Evolutionary conservation across 345 rosid species (phyloP), one percentile per base, ranked within the genome.

Genomic region (Gossypium ekmanianum): DNA sequence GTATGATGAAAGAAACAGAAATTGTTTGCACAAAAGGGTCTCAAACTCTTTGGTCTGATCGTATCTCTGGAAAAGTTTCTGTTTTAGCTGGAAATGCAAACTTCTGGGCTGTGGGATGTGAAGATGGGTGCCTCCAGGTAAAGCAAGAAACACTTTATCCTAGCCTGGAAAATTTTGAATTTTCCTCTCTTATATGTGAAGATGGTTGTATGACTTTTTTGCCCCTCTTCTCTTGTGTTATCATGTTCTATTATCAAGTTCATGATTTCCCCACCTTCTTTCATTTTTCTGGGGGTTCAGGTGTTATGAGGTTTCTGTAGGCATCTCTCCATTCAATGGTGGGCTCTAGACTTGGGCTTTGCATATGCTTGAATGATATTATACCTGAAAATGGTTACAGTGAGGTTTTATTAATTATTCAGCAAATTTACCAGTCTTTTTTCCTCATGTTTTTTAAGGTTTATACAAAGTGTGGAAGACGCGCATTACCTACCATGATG

Each of bases 61-160:
- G 97, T 81, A 87, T 96, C 63, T 77, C 92, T 5, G 98, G 98
- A 72, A 90, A 86, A 78, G 97, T 87, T 73, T 92, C 98, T 18
- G 98, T 93, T 79, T 83, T 96, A 78, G 97, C 98, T 45, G 99
- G 99, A 76, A 93, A 93, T 88, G 91, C 91, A 59, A 93, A 96
- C 77, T 89, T 96, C 77, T 96, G 98, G 99, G 99, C 97, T 27
- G 97, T 90, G 74, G 99, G 99, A 47, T 92, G 97, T 74, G 98
- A 96, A 81, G 97, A 93, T 82, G 99, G 99, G 72, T 88, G 91
- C 79, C 90, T 93, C 59, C 98, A 96, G 93, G 99, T 93, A 78
- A 34, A 74, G 73, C 47, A 43, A 27, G 20, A 68, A 34, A 34
- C 9, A 14, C 11, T 63, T 14, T 14, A 66, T 76, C 48, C 20